These are phyloP conservation scores for Bryoerythrophyllum caledonicum DNA, from an alignment of 225 moss, liverwort and hornwort species.

Conservation along the genomic window DNA sequence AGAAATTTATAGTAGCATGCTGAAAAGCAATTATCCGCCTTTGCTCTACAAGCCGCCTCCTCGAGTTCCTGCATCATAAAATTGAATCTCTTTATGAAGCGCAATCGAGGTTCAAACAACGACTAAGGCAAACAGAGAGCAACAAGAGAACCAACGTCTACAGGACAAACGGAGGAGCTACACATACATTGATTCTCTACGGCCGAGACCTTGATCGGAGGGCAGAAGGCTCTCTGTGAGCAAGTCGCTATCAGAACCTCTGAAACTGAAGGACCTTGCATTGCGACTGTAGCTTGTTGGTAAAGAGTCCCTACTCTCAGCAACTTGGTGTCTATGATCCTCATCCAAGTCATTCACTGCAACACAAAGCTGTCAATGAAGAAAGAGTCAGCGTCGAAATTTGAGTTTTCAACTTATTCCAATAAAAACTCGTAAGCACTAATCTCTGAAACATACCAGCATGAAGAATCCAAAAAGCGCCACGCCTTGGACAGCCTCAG, in stretches of 20 bases:
- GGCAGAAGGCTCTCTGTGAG: conserved; percentile 79
- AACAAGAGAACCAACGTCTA: neutral
- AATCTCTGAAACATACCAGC: conserved; percentile 52
- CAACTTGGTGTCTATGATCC: conserved; percentile 53
- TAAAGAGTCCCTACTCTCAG: conserved; percentile 49
- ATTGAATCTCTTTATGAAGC: neutral
- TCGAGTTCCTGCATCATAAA: conserved; percentile 45
- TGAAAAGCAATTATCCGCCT: conserved; percentile 79
- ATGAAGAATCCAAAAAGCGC: conserved; percentile 72
- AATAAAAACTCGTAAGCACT: neutral
- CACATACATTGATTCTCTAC: conserved; percentile 77
- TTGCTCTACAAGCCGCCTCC: conserved; percentile 78
- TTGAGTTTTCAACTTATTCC: neutral
- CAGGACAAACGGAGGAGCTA: conserved; percentile 16
- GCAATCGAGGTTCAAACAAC: conserved; percentile 10
- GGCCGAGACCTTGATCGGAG: conserved; percentile 47
- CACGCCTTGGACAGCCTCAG: conserved; percentile 74
- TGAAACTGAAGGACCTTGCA: conserved; percentile 45
- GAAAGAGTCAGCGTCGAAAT: conserved; percentile 19
- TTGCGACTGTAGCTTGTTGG: conserved; percentile 60
- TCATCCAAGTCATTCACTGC: conserved; percentile 72
- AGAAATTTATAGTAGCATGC: conserved; percentile 92
- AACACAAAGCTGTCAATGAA: conserved; percentile 65
- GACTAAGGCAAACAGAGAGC: neutral
- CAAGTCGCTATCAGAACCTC: conserved; percentile 45